Percentiles rank a stretch among this genome's conserved stretches.
Conservation (phyloP, 768 basidiomycete genomes). For the Suillus subaureus region DNA sequence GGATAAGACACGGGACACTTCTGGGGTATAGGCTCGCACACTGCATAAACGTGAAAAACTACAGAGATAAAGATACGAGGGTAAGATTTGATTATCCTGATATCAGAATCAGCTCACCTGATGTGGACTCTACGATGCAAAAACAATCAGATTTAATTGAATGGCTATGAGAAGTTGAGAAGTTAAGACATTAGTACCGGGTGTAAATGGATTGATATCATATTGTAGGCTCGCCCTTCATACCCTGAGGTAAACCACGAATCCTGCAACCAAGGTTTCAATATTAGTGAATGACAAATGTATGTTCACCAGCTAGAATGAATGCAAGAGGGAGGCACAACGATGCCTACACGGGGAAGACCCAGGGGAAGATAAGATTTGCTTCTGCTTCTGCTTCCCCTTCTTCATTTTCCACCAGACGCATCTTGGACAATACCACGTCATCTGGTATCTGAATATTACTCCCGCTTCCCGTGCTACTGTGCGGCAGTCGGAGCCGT, state of each 20-base stretch:
- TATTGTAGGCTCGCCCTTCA: background rate
- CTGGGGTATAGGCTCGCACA: background rate
- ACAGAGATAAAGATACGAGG: background rate
- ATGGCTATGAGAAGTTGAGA: background rate
- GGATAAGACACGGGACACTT: background rate
- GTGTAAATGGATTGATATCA: background rate
- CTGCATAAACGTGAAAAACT: background rate
- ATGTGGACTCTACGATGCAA: background rate
- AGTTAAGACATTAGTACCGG: background rate
- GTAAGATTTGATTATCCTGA: background rate
- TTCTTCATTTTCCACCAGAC: constrained; percentile 57
- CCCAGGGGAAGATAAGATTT: constrained; percentile 73
- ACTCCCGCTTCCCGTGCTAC: constrained; percentile 30
- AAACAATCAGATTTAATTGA: background rate
- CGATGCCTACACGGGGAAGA: constrained; percentile 35
- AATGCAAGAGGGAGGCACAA: background rate
- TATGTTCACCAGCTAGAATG: background rate
- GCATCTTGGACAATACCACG: constrained; percentile 6
- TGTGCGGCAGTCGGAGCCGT: constrained; percentile 30
- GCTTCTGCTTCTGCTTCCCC: constrained; percentile 67
- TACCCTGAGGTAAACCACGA: background rate
- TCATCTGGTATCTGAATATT: constrained; percentile 14
- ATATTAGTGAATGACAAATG: background rate
- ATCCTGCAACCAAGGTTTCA: background rate
- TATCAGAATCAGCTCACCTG: background rate